Conservation (phyloP, 768 basidiomycete species). For the Amanita muscaria region DNA sequence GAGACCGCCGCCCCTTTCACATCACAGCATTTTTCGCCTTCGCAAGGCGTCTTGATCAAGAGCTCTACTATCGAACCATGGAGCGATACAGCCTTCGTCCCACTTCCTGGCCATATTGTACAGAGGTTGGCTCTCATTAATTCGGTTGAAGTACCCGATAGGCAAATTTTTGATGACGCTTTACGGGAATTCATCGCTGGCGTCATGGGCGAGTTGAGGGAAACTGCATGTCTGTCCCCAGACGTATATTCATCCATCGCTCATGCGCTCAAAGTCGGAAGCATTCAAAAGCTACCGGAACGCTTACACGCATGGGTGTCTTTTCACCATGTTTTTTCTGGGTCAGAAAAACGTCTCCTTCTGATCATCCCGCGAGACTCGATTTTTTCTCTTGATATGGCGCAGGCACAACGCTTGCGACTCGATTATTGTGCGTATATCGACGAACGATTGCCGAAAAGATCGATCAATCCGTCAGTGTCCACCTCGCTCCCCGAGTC, state of each 20-base stretch:
- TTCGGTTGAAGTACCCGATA: slow-evolving; percentile 51
- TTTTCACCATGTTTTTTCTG: slow-evolving; percentile 53
- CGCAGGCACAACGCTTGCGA: slow-evolving; percentile 42
- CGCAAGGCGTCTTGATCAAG: slow-evolving; percentile 29
- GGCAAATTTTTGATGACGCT: slow-evolving; percentile 42
- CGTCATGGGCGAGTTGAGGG: slow-evolving; percentile 46
- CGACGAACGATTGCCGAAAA: slow-evolving; percentile 8
- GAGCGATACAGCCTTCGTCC: slow-evolving; percentile 47
- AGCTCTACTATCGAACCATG: slow-evolving; percentile 47
- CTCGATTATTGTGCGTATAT: slow-evolving; percentile 36
- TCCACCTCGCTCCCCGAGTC: slow-evolving; percentile 11
- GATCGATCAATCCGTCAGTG: not conserved
- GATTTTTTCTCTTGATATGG: slow-evolving; percentile 40
- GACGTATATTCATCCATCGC: slow-evolving; percentile 48
- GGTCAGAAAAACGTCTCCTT: slow-evolving; percentile 49
- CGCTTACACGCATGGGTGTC: slow-evolving; percentile 42
- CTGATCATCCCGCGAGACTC: slow-evolving; percentile 54
- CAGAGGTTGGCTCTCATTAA: slow-evolving; percentile 45
- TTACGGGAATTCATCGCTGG: slow-evolving; percentile 40
- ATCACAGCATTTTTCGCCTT: slow-evolving; percentile 30
- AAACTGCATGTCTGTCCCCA: slow-evolving; percentile 48
- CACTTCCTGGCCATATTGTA: slow-evolving; percentile 49
- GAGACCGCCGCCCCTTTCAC: slow-evolving; percentile 31
- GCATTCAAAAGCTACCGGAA: slow-evolving; percentile 27
- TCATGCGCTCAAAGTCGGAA: slow-evolving; percentile 36